Conservation (phyloP, 2,329 filamentous ascomycete genomes). For the Zymoseptoria pseudotritici region DNA sequence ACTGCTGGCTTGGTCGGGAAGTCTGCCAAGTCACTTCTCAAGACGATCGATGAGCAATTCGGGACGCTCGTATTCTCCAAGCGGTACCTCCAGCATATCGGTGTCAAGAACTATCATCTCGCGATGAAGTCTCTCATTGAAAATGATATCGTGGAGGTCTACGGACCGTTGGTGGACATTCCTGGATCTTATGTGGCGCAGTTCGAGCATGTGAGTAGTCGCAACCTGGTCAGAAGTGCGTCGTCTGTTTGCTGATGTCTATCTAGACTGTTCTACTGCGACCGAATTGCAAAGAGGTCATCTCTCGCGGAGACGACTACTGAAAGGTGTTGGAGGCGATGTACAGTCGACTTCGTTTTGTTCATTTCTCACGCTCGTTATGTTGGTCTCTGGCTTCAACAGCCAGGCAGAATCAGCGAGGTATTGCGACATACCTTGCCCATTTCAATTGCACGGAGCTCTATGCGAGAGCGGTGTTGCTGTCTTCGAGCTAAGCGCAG, state of each 20-base stretch:
- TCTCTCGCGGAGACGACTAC: slow-evolving; percentile 10
- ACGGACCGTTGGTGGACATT: slow-evolving; percentile 81
- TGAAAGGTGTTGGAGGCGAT: neutral
- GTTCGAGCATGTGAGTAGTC: slow-evolving; percentile 74
- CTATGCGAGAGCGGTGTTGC: too few relatives aligned
- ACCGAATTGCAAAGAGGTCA: slow-evolving; percentile 5
- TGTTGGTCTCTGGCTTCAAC: too few relatives aligned
- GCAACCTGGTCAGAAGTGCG: neutral
- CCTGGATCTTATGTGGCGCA: slow-evolving; percentile 94
- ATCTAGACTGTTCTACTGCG: slow-evolving; percentile 7
- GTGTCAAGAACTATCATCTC: slow-evolving; percentile 87
- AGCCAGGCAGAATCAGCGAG: too few relatives aligned
- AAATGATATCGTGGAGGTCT: slow-evolving; percentile 78
- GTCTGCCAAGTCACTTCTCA: slow-evolving; percentile 78
- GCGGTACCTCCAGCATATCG: slow-evolving; percentile 84
- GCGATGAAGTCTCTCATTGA: slow-evolving; percentile 82
- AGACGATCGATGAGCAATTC: slow-evolving; percentile 92
- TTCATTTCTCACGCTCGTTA: too few relatives aligned
- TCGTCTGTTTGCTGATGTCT: neutral
- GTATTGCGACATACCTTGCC: too few relatives aligned
- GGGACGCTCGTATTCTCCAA: slow-evolving; percentile 86
- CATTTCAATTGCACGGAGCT: too few relatives aligned
- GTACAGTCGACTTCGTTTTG: too few relatives aligned
- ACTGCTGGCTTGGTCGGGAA: slow-evolving; percentile 69
- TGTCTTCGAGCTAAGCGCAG: too few relatives aligned